phyloP scores from a whole-genome alignment of 192 early-diverging fungal genomes.

The Podila epigama region DNA sequence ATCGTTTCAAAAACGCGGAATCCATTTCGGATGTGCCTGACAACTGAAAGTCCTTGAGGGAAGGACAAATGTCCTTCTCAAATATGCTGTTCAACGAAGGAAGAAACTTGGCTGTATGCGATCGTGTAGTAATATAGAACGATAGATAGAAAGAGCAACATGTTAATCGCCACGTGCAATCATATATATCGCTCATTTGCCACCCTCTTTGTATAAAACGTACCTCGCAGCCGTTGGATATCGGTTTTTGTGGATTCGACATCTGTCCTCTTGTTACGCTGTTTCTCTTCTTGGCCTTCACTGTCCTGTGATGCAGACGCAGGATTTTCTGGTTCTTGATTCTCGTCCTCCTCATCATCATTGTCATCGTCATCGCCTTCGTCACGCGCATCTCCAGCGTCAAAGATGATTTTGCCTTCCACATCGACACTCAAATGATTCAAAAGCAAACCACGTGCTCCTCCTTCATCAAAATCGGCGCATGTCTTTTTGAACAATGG shows the following conservation, averaged over 20 bases:
- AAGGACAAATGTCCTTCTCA: constrained; percentile 70
- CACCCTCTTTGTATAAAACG: not conserved
- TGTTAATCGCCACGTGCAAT: not conserved
- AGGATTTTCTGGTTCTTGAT: constrained; percentile 5
- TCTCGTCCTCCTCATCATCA: constrained; percentile 37
- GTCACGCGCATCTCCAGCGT: constrained; percentile 81
- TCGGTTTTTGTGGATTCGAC: constrained; percentile 20
- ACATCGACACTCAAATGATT: constrained; percentile 85
- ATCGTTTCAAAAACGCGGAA: constrained; percentile 62
- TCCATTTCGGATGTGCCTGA: constrained; percentile 64
- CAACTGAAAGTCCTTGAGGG: constrained; percentile 76
- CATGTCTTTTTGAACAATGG: constrained; percentile 98
- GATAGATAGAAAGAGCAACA: not conserved
- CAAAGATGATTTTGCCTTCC: constrained; percentile 93
- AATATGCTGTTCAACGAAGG: constrained; percentile 50
- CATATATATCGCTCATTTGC: not conserved
- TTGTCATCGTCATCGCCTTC: constrained; percentile 56
- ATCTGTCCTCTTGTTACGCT: constrained; percentile 14
- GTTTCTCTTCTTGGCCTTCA: not conserved
- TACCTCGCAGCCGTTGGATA: constrained; percentile 39
- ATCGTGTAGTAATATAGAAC: too few relatives aligned
- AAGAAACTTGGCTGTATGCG: constrained; percentile 62
- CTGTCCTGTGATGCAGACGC: constrained; percentile 11
- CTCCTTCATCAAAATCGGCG: constrained; percentile 98
- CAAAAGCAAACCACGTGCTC: constrained; percentile 88